phyloP scores from a whole-genome alignment of 139 green algal genomes.

The Diplosphaera chodatii region DNA sequence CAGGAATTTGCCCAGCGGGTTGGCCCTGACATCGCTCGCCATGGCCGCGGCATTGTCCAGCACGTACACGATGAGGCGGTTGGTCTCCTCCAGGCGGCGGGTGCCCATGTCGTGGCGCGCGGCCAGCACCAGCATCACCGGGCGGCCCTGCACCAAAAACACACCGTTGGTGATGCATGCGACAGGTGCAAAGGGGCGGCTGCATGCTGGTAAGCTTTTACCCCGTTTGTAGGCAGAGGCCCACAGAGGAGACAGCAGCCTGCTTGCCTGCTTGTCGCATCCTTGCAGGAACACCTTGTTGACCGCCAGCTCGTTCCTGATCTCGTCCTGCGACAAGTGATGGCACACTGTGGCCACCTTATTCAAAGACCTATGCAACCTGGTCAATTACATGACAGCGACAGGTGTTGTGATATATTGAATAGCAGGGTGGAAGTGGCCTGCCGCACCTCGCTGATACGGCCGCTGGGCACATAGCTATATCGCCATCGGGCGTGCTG shows the following conservation, averaged over 20 bases:
- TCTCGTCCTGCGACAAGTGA: slow-evolving; percentile 24
- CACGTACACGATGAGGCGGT: slow-evolving; percentile 32
- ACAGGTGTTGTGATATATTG: no score
- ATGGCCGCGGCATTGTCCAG: slow-evolving; percentile 30
- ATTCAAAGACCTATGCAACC: no score
- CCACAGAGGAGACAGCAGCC: no score
- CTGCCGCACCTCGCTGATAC: slow-evolving; percentile 20
- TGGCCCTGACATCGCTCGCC: slow-evolving; percentile 11
- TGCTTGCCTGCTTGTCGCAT: neutral
- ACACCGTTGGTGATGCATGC: no score
- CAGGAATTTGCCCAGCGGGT: slow-evolving; percentile 23
- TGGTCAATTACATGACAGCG: no score
- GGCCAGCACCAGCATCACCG: slow-evolving; percentile 29
- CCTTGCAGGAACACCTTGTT: slow-evolving; percentile 45
- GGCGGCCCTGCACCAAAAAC: slow-evolving; percentile 8
- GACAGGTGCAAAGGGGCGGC: no score
- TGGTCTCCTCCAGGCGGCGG: slow-evolving; percentile 19
- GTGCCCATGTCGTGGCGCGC: slow-evolving; percentile 17
- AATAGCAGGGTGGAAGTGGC: no score
- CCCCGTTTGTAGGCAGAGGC: no score
- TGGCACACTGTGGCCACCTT: no score
- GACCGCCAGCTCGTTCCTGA: slow-evolving; percentile 27
- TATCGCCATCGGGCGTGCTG: slow-evolving; percentile 31
- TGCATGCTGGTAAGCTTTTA: no score
- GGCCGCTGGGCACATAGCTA: neutral